Percentiles rank a stretch among this genome's conserved stretches.
phyloP scores from a whole-genome alignment of 75 land plant genomes.

The Selaginella tamariscina region DNA sequence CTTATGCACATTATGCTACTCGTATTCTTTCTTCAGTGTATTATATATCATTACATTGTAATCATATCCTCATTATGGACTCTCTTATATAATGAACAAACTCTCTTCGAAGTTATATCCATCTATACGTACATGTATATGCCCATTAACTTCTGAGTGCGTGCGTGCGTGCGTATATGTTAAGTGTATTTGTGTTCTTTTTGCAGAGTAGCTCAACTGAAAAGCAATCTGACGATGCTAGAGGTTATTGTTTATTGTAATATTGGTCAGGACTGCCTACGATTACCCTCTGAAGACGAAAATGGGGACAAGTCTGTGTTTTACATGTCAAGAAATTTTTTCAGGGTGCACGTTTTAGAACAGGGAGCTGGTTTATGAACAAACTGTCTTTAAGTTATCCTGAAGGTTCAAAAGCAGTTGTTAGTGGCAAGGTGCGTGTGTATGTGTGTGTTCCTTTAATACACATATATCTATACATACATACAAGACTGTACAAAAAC shows the following conservation, averaged over 20 bases:
- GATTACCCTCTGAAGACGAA: background rate
- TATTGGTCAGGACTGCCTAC: background rate
- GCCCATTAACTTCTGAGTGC: too few relatives aligned
- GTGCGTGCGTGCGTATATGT: too few relatives aligned
- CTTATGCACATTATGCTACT: too few relatives aligned
- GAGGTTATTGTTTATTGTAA: background rate
- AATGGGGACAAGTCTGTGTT: constrained; percentile 29
- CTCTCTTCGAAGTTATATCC: too few relatives aligned
- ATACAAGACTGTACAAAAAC: background rate
- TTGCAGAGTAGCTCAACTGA: background rate
- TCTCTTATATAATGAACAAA: too few relatives aligned
- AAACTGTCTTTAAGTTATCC: constrained; percentile 42
- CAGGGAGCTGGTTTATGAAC: constrained; percentile 37
- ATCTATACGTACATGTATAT: too few relatives aligned
- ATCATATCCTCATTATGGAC: too few relatives aligned
- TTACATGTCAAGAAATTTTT: constrained; percentile 77
- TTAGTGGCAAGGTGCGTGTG: constrained; percentile 86
- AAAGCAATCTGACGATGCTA: background rate
- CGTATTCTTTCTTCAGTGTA: too few relatives aligned
- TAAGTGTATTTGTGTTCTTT: background rate
- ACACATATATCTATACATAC: too few relatives aligned
- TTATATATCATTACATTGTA: too few relatives aligned
- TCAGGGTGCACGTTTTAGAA: constrained; percentile 57
- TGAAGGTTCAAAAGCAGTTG: constrained; percentile 50
- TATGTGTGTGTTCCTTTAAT: too few relatives aligned